Evolutionary conservation across 2,329 filamentous ascomycete genomes (phyloP), one percentile per base, ranked within the genome.

Genomic region (Teratosphaeria destructans): DNA sequence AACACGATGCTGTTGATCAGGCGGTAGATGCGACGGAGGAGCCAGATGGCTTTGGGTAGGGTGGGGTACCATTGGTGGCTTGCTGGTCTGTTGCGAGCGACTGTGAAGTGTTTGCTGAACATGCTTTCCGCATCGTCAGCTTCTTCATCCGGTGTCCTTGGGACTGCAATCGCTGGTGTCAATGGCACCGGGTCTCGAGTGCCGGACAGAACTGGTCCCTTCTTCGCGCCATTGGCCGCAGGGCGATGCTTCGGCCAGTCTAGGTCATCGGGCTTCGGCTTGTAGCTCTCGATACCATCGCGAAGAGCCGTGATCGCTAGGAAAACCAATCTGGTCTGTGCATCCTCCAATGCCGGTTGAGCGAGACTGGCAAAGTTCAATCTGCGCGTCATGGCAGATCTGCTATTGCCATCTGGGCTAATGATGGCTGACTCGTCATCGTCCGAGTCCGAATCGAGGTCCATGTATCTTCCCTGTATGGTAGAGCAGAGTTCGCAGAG

Each of bases 1-100:
- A 88, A 88, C 49, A 88, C 83, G 26, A 82, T 83, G 59, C 84
- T 84, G 67, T 88, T 87, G 52, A 88, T 84, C 49, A 88, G 79
- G 8, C 85, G 80, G 70, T 88, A 88, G 64, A 88, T 88, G 58
- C 85, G 81, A 63, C 84, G 86, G 23, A 88, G 78, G 3, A 88
- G 75, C 82, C 84, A 86, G 29, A 88, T 84, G 2, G 85, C 85
- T 73, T 85, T 86, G 56, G 82, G 77, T 19, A 88, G 73, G 0
- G 85, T 87, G 1, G 85, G 85, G 68, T 88, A 88, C 83, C 84
- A 87, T 75, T 64, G 59, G 53, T 63, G 63, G 47, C 52, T 62
- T 55, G 62, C 60, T 34, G 57, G 23, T n/a, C 57, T 35, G 10
- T 60, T 16, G 27, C 34, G 27, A 26, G 32, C 53, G 34, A 32